Percentiles rank a stretch among this genome's conserved stretches.
Conservation (phyloP, 352 stramenopile genomes). For the Phytopythium delawarense region DNA sequence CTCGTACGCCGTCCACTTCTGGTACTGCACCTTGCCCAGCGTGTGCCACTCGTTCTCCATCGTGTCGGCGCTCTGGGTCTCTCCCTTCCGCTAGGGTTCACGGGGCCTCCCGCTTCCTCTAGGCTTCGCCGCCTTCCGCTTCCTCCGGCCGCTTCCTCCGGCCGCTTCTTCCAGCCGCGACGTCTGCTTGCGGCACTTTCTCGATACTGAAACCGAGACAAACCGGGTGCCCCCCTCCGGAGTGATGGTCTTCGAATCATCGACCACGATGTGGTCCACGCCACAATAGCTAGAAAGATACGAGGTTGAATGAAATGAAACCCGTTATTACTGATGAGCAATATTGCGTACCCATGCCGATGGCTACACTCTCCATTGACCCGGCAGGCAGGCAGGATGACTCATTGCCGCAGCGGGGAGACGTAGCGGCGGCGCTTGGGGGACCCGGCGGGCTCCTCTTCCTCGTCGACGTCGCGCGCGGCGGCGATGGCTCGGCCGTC, state of each 20-base stretch:
- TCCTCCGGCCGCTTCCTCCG: not conserved
- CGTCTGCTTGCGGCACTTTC: not conserved
- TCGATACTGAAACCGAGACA: not conserved
- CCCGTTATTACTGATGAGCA: too few species aligned
- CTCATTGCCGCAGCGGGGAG: constrained; percentile 1
- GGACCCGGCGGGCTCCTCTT: constrained; percentile 21
- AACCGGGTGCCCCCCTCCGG: not conserved
- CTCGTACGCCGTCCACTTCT: constrained; percentile 78
- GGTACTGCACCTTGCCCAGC: constrained; percentile 83
- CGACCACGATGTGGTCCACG: not conserved
- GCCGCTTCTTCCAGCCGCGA: not conserved
- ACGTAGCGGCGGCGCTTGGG: constrained; percentile 28
- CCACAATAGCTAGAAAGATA: not conserved
- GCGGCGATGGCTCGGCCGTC: constrained; percentile 8
- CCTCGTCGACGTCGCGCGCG: not conserved
- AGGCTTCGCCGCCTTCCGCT: not conserved
- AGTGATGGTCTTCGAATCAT: not conserved
- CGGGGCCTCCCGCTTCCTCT: not conserved
- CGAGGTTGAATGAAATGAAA: not conserved
- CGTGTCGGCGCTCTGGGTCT: not conserved
- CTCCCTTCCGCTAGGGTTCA: not conserved
- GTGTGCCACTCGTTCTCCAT: constrained; percentile 85
- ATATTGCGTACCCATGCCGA: too few species aligned
- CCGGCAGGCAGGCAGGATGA: too few species aligned
- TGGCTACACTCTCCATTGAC: too few species aligned